Evolutionary conservation across 2,329 filamentous ascomycete genomes (phyloP).

Genomic region (Metarhizium humberi): DNA sequence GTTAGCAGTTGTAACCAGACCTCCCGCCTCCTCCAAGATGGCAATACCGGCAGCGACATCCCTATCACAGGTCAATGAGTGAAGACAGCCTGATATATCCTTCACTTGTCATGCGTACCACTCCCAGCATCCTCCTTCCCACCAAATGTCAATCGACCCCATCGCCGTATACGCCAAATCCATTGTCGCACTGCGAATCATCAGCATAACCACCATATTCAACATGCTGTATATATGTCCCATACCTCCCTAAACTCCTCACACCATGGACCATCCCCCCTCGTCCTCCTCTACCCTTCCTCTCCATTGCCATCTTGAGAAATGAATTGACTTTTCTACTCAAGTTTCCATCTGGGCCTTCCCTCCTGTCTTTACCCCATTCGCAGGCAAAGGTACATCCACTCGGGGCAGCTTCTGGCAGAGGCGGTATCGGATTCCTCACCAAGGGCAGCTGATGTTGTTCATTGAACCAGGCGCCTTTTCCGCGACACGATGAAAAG

Average conservation of each 20-base stretch:
- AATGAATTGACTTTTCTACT: conserved; percentile 66
- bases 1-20: conserved; percentile 64
- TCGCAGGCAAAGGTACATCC: conserved; percentile 68
- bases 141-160: conserved; percentile 72
- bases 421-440: conserved; percentile 49
- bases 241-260: conserved; percentile 51
- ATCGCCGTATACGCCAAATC: conserved; percentile 69
- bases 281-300: conserved; percentile 50
- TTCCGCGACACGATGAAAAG: conserved; percentile 57
- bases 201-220: not conserved
- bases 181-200: conserved; percentile 49
- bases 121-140: conserved; percentile 76
- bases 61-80: conserved; percentile 24
- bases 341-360: conserved; percentile 58
- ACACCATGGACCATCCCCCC: conserved; percentile 76
- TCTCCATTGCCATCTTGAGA: conserved; percentile 62
- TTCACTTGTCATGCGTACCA: conserved; percentile 39
- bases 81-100: not conserved
- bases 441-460: conserved; percentile 54
- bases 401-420: conserved; percentile 55
- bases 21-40: conserved; percentile 64
- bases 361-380: conserved; percentile 70
- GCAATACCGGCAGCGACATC: conserved; percentile 70
- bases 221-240: not conserved
- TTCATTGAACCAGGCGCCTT: conserved; percentile 62